Evolutionary conservation across 257 asterid species (phyloP), one percentile per base, ranked within the genome.

Genomic region (Nicotiana paniculata): DNA sequence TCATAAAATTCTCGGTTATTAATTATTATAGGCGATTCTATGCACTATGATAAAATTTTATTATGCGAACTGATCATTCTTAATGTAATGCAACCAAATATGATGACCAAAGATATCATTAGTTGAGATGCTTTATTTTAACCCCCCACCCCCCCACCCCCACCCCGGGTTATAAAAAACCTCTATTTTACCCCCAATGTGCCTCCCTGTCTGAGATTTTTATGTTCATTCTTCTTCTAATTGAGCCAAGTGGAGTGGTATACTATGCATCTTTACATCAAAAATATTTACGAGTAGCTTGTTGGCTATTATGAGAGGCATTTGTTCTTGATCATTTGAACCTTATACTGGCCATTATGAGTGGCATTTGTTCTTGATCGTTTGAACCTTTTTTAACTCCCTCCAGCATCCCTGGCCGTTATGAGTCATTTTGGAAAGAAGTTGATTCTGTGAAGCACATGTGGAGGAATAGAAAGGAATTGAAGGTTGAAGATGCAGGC

Each of bases 401-500:
- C 48, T 85, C 78, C 94, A 95, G 99, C 91, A 89, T 95, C 79
- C 99, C 98, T 13, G 90, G 92, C 18, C 97, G 99, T 77, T 83
- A 76, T 0, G 97, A 95, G 89, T 77, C 96, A 55, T 91, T 93
- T 66, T 86, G 95, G 98, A 95, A 92, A 92, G 99, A 95, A 87
- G 68, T 90, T 13, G 97, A 92, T 82, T 87, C 86, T 30, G 90
- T 91, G 24, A 95, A 93, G 91, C 92, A 91, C 64, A 39, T 91
- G 87, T 95, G 97, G 99, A 95, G 81, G 90, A 88, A 91, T 84
- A 88, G 97, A 88, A 88, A 87, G 79, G 97, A 95, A 21, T 75
- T 95, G 89, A 91, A 89, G 90, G 97, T 93, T 28, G 97, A 95
- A 85, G 95, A 95, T 85, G 97, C 95, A 80, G 97, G 98, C 81